Base-by-base conservation (phyloP, 2,329 filamentous ascomycete species). In the Penicillium sp. region DNA sequence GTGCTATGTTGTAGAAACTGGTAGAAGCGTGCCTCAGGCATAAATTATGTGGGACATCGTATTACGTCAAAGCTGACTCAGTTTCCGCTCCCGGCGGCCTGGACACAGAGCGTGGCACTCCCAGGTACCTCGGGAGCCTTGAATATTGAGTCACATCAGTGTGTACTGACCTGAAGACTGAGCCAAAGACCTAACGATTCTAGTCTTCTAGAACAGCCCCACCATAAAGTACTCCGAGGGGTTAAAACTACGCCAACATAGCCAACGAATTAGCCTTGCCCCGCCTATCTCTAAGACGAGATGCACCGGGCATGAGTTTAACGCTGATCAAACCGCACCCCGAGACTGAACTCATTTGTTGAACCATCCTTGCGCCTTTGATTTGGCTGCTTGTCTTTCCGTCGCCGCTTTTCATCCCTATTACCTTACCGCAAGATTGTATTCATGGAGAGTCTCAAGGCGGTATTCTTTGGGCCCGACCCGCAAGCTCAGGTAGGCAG, bases 401-500 rank as follows among this genome's bases (percentile, higher is more conserved):
- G 5, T 24, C 20, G 7, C 5, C 13, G 5, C 14, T 34, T 34
- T 24, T 9, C 5, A n/a, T 24, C 14, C 6, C 13, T 20, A 13
- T 51, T 31, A 16, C 7, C 11, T 51, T 31, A 16, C 7, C 11
- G 6, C 35, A 16, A 40, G 1, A 20, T 11, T 18, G 10, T n/a
- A 20, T 75, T 66, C 69, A 97, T 97, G 94, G 91, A 97, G 79
- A 84, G 89, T 42, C 81, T 97, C 72, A 90, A 86, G 74, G 82
- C 88, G 57, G 86, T 97, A 69, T 93, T 97, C 77, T 91, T 87
- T 75, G 93, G 91, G 76, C 93, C 94, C 37, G 92, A 96, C 71
- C 94, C 94, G 43, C 89, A 95, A 75, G 89, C 89, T 61, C 93
- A 99, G 83, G 93, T 96, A 80, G 64, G 81, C 47, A 38, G 13